phyloP scores from a whole-genome alignment of 495 filamentous ascomycete species.

The Penicillium egyptiacum region DNA sequence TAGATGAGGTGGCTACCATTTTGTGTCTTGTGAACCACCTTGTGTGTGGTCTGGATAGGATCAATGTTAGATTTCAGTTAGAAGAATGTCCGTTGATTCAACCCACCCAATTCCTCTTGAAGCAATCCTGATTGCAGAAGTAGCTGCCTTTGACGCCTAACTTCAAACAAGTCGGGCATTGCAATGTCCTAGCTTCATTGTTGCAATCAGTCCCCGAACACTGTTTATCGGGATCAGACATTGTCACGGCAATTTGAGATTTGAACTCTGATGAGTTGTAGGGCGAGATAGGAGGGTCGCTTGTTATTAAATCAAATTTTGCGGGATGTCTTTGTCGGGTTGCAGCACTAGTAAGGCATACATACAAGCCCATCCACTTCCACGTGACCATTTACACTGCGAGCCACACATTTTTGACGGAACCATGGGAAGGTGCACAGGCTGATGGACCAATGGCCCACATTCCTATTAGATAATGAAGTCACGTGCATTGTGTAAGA shows the following conservation, averaged over 20 bases:
- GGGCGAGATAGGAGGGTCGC: neutral
- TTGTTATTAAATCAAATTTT: neutral
- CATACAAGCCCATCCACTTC: neutral
- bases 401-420: no score
- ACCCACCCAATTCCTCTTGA: constrained; percentile 85
- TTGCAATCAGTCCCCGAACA: constrained; percentile 72
- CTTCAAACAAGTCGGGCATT: constrained; percentile 84
- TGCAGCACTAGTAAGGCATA: no score
- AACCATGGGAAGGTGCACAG: no score
- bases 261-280: neutral
- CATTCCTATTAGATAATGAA: neutral
- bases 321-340: no score
- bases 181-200: constrained; percentile 72
- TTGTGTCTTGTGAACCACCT: constrained; percentile 48
- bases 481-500: neutral
- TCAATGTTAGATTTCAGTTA: constrained; percentile 47
- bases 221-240: constrained; percentile 14
- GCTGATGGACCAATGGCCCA: neutral
- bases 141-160: constrained; percentile 72
- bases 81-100: constrained; percentile 2
- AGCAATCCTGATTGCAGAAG: constrained; percentile 90
- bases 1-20: constrained; percentile 56
- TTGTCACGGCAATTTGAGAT: neutral
- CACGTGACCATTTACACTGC: neutral
- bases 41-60: constrained; percentile 75